Conservation (phyloP, 2,329 filamentous ascomycete genomes). For the Colletotrichum tanaceti region DNA sequence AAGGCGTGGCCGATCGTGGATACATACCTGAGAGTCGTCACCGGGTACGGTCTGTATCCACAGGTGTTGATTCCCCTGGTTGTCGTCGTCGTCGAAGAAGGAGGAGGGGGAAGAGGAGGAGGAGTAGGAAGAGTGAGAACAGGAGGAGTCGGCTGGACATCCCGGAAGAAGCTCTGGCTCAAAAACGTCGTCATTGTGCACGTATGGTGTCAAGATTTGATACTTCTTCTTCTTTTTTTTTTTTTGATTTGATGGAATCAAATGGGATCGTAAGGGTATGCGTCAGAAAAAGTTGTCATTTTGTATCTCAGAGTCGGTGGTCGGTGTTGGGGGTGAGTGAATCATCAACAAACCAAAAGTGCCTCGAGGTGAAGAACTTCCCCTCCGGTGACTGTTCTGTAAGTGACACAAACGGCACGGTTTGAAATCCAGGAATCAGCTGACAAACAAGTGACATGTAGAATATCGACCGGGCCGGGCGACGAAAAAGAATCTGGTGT, state of each 20-base stretch:
- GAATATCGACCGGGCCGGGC: neutral
- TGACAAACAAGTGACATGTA: no score
- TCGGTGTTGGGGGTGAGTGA: neutral
- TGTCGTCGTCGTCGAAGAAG: neutral
- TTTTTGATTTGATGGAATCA: no score
- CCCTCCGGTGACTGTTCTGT: neutral
- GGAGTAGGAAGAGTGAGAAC: no score
- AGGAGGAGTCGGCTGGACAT: neutral
- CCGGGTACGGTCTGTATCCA: conserved; percentile 3
- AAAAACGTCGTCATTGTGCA: neutral
- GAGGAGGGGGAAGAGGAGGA: no score
- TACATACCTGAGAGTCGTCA: neutral
- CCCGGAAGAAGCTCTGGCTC: no score
- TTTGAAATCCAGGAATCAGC: no score
- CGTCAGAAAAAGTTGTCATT: neutral
- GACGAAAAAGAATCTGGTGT: neutral
- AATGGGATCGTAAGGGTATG: fast-evolving
- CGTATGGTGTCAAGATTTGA: no score
- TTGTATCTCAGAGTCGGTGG: neutral
- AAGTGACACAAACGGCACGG: no score
- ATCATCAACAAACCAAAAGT: neutral
- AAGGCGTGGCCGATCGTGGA: no score
- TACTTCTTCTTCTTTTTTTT: no score
- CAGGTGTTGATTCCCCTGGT: conserved; percentile 2
- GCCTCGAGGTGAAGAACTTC: neutral